Conservation (phyloP, 352 stramenopile genomes). For the Pythium rhizo-oryzae region DNA sequence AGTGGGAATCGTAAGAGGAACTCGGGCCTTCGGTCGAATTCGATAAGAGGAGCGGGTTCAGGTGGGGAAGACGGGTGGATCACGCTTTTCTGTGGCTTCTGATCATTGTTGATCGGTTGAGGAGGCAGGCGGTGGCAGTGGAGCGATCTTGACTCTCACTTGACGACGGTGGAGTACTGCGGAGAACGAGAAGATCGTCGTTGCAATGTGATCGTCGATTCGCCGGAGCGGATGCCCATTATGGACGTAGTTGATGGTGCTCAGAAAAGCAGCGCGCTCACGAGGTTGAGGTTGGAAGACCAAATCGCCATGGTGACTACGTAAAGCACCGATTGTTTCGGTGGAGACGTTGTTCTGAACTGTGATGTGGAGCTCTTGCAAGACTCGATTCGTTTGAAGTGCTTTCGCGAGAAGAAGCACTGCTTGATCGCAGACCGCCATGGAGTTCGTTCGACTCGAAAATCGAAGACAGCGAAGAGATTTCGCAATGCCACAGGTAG, state of each 20-base stretch:
- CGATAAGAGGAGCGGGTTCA: too few species aligned
- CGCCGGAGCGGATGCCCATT: neutral
- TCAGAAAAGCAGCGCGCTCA: slow-evolving; percentile 12
- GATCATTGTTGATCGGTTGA: neutral
- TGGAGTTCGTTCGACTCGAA: slow-evolving; percentile 7
- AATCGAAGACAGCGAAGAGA: slow-evolving; percentile 14
- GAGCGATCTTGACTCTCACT: slow-evolving; percentile 4
- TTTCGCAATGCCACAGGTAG: neutral
- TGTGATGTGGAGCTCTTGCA: slow-evolving; percentile 12
- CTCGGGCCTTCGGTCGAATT: too few species aligned
- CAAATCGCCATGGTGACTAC: slow-evolving; percentile 2
- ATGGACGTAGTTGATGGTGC: neutral
- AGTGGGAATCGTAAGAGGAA: too few species aligned
- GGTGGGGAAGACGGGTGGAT: too few species aligned
- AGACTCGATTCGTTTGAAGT: slow-evolving; percentile 7
- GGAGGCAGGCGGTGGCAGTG: neutral
- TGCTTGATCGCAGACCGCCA: slow-evolving; percentile 4
- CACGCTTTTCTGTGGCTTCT: too few species aligned
- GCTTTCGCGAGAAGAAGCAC: neutral
- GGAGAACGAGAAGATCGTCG: slow-evolving; percentile 6
- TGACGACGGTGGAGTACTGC: neutral
- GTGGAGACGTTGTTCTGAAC: slow-evolving; percentile 7
- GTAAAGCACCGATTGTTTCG: neutral
- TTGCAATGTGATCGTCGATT: slow-evolving; percentile 2
- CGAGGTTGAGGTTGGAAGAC: neutral